A percentile compares a stretch with the other conserved stretches of the same genome.
These are phyloP conservation scores for Stagonosporopsis vannaccii DNA, from an alignment of 2,329 filamentous ascomycete species.

Conservation along the genomic window DNA sequence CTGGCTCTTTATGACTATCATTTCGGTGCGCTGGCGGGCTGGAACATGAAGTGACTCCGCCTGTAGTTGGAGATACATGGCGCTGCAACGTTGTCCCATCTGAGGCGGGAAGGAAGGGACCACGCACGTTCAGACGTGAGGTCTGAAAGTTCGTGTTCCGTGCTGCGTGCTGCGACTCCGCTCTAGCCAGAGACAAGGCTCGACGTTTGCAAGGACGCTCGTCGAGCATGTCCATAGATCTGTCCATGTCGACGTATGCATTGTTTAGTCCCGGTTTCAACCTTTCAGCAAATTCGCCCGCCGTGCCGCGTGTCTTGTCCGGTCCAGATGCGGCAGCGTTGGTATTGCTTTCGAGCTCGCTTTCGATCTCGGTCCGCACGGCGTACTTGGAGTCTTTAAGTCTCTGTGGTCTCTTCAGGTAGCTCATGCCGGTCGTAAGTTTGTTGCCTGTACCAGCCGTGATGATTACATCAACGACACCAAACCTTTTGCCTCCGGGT, in stretches of 20 bases:
- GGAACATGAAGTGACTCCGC: not conserved
- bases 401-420: constrained; percentile 34
- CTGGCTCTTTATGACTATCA: constrained; percentile 2
- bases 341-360: not conserved
- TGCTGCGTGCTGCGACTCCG: not conserved
- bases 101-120: not conserved
- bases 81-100: too few species aligned
- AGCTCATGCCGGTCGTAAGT: constrained; percentile 25
- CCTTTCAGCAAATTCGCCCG: not conserved
- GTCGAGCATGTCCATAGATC: constrained; percentile 9
- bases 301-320: not conserved
- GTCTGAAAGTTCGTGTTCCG: not conserved
- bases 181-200: not conserved
- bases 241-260: constrained; percentile 15
- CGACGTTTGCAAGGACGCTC: constrained; percentile 12
- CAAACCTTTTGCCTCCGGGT: constrained; percentile 39
- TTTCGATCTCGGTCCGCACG: not conserved
- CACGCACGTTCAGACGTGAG: not conserved
- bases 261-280: too few species aligned
- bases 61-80: not conserved
- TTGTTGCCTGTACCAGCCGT: constrained; percentile 41
- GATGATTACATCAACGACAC: constrained; percentile 50
- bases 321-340: not conserved
- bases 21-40: constrained; percentile 3
- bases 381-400: constrained; percentile 32